phyloP scores from a whole-genome alignment of 768 basidiomycete genomes.

The Mycena vulgaris region DNA sequence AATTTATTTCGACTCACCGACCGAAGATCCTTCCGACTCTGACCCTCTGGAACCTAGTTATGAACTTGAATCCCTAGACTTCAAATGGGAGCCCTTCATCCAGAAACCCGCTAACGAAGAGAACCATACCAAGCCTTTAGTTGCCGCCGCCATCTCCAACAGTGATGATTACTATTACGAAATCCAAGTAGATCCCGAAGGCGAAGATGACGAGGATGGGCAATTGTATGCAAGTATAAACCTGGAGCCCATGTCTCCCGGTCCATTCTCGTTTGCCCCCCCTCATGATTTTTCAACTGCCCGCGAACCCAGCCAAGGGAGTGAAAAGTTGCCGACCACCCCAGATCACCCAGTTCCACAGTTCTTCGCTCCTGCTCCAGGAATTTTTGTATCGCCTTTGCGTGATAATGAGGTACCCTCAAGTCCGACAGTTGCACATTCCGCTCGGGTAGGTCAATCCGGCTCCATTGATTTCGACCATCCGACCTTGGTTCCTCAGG shows the following conservation, averaged over 20 bases:
- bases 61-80: slow-evolving; percentile 63
- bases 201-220: slow-evolving; percentile 34
- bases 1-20: slow-evolving; percentile 68
- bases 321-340: slow-evolving; percentile 4
- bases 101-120: slow-evolving; percentile 41
- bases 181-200: slow-evolving; percentile 27
- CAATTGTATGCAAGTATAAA: slow-evolving; percentile 29
- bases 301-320: background rate
- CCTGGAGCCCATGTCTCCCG: slow-evolving; percentile 35
- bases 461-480: background rate
- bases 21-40: slow-evolving; percentile 64
- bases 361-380: slow-evolving; percentile 55
- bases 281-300: slow-evolving; percentile 28
- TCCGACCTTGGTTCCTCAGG: background rate
- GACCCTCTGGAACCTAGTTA: slow-evolving; percentile 51
- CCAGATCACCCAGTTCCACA: slow-evolving; percentile 33
- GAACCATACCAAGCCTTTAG: background rate
- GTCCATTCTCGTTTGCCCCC: slow-evolving; percentile 48
- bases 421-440: background rate
- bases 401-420: slow-evolving; percentile 26
- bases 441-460: background rate
- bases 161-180: slow-evolving; percentile 36
- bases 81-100: slow-evolving; percentile 71
- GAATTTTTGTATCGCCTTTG: slow-evolving; percentile 56
- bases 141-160: slow-evolving; percentile 2